phyloP scores from a whole-genome alignment of 2,329 filamentous ascomycete species.

The Fusarium sp. region DNA sequence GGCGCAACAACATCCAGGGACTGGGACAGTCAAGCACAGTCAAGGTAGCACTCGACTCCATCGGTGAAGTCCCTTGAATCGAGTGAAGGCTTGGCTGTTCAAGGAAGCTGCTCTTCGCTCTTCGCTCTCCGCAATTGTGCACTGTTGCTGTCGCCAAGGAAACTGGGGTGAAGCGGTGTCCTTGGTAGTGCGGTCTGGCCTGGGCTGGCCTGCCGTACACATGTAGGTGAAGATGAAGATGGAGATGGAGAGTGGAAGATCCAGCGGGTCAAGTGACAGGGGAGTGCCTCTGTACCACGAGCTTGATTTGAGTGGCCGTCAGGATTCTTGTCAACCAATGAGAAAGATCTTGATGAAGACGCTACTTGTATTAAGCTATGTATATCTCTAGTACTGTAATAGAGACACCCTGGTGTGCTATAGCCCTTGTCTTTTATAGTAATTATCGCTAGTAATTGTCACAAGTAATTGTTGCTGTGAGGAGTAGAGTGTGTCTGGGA shows the following conservation, averaged over 20 bases:
- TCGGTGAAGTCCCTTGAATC: slow-evolving; percentile 18
- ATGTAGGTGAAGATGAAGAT: neutral
- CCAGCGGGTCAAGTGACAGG: too few species aligned
- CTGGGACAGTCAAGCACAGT: neutral
- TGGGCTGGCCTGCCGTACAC: neutral
- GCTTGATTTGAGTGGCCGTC: too few species aligned
- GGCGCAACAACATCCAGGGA: neutral
- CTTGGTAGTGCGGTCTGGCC: slow-evolving; percentile 4
- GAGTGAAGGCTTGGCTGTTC: slow-evolving; percentile 5
- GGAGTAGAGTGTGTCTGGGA: too few species aligned
- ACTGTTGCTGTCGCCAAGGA: slow-evolving; percentile 27
- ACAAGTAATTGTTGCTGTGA: too few species aligned
- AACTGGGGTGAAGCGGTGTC: slow-evolving; percentile 16
- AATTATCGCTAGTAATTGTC: too few species aligned
- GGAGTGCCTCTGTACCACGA: too few species aligned
- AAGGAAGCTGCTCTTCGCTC: neutral
- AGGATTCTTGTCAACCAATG: too few species aligned
- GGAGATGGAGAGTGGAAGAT: slow-evolving; percentile 5
- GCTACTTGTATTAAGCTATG: too few species aligned
- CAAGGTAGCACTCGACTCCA: slow-evolving; percentile 11
- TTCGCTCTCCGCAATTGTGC: slow-evolving; percentile 28
- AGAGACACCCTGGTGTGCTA: too few species aligned
- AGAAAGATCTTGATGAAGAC: too few species aligned
- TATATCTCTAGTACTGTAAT: too few species aligned
- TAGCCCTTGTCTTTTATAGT: too few species aligned